Conservation (phyloP, 352 stramenopile species). For the Globisporangium iwayamae region DNA sequence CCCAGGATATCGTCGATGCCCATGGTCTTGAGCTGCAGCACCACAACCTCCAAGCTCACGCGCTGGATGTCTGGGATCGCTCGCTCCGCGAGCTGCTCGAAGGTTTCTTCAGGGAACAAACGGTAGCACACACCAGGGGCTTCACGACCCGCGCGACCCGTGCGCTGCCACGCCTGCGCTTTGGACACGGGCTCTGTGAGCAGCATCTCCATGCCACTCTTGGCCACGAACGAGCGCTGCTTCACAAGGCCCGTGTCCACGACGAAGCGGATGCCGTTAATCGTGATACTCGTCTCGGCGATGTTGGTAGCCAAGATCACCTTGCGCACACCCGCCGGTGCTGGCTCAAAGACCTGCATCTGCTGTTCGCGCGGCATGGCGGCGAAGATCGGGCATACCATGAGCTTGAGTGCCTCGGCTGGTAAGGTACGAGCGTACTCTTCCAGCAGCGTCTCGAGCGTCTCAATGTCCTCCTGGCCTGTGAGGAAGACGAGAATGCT, state of each 20-base stretch:
- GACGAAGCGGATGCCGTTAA: constrained; percentile 93
- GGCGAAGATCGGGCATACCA: constrained; percentile 95
- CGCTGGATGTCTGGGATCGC: constrained; percentile 83
- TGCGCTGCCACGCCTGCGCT: constrained; percentile 89
- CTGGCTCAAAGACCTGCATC: constrained; percentile 91
- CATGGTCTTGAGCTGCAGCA: constrained; percentile 86
- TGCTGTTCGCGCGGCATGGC: constrained; percentile 94
- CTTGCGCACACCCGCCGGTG: constrained; percentile 79
- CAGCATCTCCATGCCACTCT: constrained; percentile 87
- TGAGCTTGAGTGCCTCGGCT: constrained; percentile 61
- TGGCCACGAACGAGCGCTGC: constrained; percentile 84
- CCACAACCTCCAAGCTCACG: constrained; percentile 80
- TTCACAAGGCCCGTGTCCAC: constrained; percentile 87
- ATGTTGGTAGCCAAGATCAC: constrained; percentile 96
- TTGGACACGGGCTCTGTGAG: constrained; percentile 86
- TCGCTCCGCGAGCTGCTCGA: constrained; percentile 73
- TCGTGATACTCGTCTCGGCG: constrained; percentile 98
- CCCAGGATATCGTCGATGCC: constrained; percentile 78
- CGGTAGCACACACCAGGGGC: constrained; percentile 78
- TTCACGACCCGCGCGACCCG: constrained; percentile 85
- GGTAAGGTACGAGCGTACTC: constrained; percentile 78
- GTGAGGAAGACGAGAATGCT: constrained; percentile 95
- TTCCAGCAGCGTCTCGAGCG: constrained; percentile 77
- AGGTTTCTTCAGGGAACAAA: constrained; percentile 82
- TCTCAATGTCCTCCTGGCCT: constrained; percentile 96